Evolutionary conservation across 352 stramenopile genomes (phyloP).

Genomic region (Phytophthora sojae): DNA sequence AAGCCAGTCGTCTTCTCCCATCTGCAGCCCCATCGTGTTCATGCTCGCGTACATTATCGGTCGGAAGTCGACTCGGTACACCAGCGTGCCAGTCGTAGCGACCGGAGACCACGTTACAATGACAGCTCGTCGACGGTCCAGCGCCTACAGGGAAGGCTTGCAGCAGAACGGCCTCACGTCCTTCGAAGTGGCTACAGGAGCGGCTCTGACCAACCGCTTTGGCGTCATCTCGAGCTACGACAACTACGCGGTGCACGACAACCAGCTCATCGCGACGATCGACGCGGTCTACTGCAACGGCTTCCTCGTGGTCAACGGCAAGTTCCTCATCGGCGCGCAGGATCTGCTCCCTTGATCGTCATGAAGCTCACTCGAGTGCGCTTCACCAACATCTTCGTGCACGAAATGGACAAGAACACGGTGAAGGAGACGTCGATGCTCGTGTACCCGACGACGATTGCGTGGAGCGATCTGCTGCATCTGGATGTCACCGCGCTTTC

Average conservation of each 20-base stretch:
- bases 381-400: constrained; percentile 4
- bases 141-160: not conserved
- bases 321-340: not conserved
- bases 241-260: not conserved
- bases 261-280: not conserved
- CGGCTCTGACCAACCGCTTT: not conserved
- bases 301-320: not conserved
- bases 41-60: not conserved
- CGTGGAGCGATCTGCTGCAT: not conserved
- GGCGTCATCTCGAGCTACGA: not conserved
- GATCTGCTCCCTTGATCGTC: not conserved
- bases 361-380: constrained; percentile 1
- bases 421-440: not conserved
- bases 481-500: not conserved
- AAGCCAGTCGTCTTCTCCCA: not conserved
- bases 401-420: not conserved
- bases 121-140: not conserved
- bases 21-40: not conserved
- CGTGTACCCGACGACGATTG: not conserved
- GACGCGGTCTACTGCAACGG: not conserved
- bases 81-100: not conserved
- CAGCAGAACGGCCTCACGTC: not conserved
- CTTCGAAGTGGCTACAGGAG: not conserved
- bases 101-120: not conserved
- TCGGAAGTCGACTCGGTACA: not conserved